Evolutionary conservation across 352 stramenopile species (phyloP).

Genomic region (Phytophthora quininea): DNA sequence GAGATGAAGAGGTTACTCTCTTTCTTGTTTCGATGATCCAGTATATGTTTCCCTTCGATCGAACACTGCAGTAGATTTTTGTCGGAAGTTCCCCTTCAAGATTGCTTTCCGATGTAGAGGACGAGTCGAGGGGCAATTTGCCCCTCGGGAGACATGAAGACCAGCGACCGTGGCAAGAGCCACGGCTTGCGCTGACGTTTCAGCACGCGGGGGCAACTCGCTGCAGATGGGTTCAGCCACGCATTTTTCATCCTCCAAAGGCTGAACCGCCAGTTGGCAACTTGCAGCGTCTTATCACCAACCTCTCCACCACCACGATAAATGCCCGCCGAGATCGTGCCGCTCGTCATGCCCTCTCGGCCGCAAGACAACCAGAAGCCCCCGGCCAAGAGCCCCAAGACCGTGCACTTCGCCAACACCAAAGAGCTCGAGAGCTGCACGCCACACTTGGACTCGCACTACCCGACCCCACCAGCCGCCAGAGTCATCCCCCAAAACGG

Average conservation of each 20-base stretch:
- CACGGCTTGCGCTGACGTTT: background rate
- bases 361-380: conserved; percentile 8
- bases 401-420: conserved; percentile 58
- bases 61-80: too few species aligned
- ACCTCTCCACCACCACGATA: too few species aligned
- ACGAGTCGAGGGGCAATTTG: background rate
- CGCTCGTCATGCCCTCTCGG: conserved; percentile 1
- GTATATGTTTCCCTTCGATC: too few species aligned
- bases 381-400: conserved; percentile 28
- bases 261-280: background rate
- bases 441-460: conserved; percentile 47
- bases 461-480: conserved; percentile 43
- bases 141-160: background rate
- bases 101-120: background rate
- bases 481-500: conserved; percentile 51
- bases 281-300: background rate
- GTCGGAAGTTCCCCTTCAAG: too few species aligned
- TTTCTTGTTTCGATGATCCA: too few species aligned
- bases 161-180: background rate
- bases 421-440: conserved; percentile 41
- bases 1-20: too few species aligned
- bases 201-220: background rate
- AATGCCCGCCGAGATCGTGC: conserved; percentile 10
- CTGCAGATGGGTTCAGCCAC: background rate
- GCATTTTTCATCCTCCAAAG: background rate